Evolutionary conservation across 176 grass and related monocot genomes (phyloP).

Genomic region (Typha latifolia): DNA sequence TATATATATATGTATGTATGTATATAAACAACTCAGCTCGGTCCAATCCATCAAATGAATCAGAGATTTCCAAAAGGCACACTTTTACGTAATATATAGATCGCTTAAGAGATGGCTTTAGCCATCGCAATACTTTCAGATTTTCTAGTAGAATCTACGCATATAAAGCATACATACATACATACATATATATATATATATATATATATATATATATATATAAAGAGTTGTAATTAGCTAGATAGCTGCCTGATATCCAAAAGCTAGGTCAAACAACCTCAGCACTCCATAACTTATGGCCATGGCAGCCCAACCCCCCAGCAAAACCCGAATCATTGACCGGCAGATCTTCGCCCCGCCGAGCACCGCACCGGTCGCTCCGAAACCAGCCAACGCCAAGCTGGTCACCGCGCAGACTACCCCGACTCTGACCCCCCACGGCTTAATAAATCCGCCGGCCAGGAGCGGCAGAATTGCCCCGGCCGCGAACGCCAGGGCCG

Average conservation of each 20-base stretch:
- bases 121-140: no score
- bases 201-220: no score
- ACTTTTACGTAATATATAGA: no score
- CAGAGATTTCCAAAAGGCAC: no score
- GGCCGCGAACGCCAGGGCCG: constrained; percentile 20
- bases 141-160: no score
- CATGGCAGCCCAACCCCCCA: constrained; percentile 39
- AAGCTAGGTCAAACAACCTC: constrained; percentile 18
- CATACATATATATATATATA: no score
- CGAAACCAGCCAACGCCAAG: constrained; percentile 22
- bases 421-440: constrained; percentile 12
- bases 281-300: constrained; percentile 32
- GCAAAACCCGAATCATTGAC: constrained; percentile 20
- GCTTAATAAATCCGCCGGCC: constrained; percentile 19
- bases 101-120: no score
- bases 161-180: no score
- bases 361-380: constrained; percentile 10
- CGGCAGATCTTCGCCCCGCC: constrained; percentile 9
- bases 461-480: constrained; percentile 28
- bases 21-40: no score
- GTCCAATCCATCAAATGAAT: no score
- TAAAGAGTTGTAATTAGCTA: no score
- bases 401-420: constrained; percentile 18
- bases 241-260: neutral
- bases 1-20: no score